Conservation (phyloP, 2,329 filamentous ascomycete genomes). For the Claviceps spartinae region DNA sequence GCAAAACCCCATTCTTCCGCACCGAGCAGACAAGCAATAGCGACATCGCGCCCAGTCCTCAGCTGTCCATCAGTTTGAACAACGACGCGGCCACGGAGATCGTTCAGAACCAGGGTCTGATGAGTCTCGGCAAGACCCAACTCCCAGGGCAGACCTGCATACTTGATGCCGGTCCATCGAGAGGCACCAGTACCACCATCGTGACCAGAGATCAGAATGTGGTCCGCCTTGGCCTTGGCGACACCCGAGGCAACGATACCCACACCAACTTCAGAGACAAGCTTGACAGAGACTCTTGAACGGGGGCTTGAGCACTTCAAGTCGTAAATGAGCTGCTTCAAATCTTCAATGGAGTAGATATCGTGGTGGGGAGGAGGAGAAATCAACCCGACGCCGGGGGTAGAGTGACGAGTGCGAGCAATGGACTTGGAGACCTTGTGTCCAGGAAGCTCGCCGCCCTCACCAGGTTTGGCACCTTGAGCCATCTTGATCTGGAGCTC, state of each 20-base stretch:
- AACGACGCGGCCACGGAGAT: conserved; percentile 86
- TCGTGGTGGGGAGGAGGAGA: conserved; percentile 94
- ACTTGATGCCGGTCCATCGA: conserved; percentile 97
- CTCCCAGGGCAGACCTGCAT: conserved; percentile 93
- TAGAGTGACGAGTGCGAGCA: conserved; percentile 88
- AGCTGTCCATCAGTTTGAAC: conserved; percentile 95
- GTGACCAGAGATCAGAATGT: conserved; percentile 92
- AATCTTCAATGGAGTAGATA: conserved; percentile 95
- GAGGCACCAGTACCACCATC: conserved; percentile 95
- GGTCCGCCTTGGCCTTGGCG: conserved; percentile 92
- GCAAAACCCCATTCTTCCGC: conserved; percentile 98
- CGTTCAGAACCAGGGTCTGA: conserved; percentile 89
- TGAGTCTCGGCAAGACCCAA: conserved; percentile 93
- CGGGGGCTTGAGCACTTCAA: conserved; percentile 92
- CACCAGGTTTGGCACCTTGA: conserved; percentile 92
- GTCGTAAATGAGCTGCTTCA: conserved; percentile 97
- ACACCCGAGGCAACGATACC: conserved; percentile 96
- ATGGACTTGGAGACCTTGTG: conserved; percentile 95
- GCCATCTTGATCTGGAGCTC: conserved; percentile 99
- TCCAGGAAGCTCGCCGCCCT: conserved; percentile 91
- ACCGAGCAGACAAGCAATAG: conserved; percentile 85
- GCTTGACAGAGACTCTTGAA: conserved; percentile 86
- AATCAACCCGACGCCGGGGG: conserved; percentile 89
- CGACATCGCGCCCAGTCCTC: conserved; percentile 82
- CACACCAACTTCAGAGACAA: conserved; percentile 93